Percentiles rank a stretch among this genome's conserved stretches.
phyloP scores from a whole-genome alignment of 208 protist species.

The Acanthamoeba sp. region DNA sequence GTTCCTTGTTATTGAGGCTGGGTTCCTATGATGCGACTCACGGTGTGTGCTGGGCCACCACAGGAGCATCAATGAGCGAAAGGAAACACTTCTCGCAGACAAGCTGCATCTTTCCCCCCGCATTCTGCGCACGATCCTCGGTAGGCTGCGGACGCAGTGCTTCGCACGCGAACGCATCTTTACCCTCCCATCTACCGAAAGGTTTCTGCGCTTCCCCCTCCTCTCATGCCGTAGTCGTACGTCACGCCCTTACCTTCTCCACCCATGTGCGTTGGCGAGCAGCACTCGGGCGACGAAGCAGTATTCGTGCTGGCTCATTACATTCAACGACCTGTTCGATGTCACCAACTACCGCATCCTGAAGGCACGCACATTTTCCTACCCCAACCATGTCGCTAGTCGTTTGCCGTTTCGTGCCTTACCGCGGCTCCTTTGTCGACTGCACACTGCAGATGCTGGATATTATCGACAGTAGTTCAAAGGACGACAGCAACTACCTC shows the following conservation, averaged over 20 bases:
- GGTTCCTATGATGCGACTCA: neutral
- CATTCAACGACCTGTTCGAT: constrained; percentile 68
- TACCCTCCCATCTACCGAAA: neutral
- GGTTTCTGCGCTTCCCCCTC: neutral
- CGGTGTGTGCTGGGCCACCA: neutral
- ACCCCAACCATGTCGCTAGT: neutral
- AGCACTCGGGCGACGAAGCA: constrained; percentile 62
- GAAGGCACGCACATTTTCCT: neutral
- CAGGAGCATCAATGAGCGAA: constrained; percentile 61
- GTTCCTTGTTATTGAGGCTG: neutral
- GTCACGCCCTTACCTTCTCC: neutral
- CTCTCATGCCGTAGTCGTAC: neutral
- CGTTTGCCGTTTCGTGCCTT: too few species aligned
- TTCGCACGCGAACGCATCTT: constrained; percentile 46
- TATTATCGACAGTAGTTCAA: constrained; percentile 32
- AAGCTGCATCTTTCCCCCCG: constrained; percentile 31
- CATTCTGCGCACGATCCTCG: constrained; percentile 52
- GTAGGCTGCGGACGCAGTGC: constrained; percentile 9
- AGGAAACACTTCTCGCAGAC: neutral
- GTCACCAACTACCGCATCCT: constrained; percentile 48
- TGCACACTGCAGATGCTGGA: constrained; percentile 44
- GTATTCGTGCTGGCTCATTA: constrained; percentile 73
- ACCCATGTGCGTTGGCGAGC: neutral
- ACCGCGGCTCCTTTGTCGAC: too few species aligned
- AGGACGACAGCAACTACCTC: constrained; percentile 46